These are phyloP conservation scores for Colletotrichum kahawae DNA, from an alignment of 2,329 filamentous ascomycete genomes.

Conservation along the genomic window DNA sequence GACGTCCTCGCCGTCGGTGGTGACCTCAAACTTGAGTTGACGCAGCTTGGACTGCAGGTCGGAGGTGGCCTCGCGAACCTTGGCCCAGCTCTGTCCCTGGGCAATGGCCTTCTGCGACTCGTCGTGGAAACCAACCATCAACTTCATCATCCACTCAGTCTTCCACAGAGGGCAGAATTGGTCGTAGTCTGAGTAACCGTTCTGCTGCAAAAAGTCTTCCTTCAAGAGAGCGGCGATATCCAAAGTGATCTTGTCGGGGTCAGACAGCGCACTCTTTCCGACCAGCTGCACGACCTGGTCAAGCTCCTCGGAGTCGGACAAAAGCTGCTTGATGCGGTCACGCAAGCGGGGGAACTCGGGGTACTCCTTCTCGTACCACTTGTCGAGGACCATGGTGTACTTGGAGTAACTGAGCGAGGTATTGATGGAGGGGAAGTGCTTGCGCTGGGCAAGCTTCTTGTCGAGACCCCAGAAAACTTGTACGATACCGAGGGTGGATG, in stretches of 20 bases:
- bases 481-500: slow-evolving; percentile 91
- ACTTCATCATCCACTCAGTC: slow-evolving; percentile 99
- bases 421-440: slow-evolving; percentile 99
- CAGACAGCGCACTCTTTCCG: slow-evolving; percentile 94
- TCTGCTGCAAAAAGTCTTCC: slow-evolving; percentile 99
- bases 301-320: slow-evolving; percentile 94
- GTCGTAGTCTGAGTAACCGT: slow-evolving; percentile 98
- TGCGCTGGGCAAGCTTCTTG: slow-evolving; percentile 98
- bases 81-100: slow-evolving; percentile 89
- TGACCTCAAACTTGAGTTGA: slow-evolving; percentile 96
- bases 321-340: slow-evolving; percentile 90
- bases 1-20: slow-evolving; percentile 79
- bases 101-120: slow-evolving; percentile 94
- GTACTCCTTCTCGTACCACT: slow-evolving; percentile 91
- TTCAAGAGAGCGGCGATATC: slow-evolving; percentile 92
- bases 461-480: slow-evolving; percentile 99
- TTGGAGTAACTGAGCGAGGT: slow-evolving; percentile 95
- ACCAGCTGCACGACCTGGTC: slow-evolving; percentile 99
- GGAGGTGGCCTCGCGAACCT: slow-evolving; percentile 87
- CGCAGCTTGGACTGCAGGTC: slow-evolving; percentile 86
- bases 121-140: slow-evolving; percentile 97
- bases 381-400: slow-evolving; percentile 87
- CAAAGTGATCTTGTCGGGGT: slow-evolving; percentile 97
- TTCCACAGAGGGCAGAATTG: slow-evolving; percentile 99
- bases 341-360: slow-evolving; percentile 93